Base-by-base conservation (phyloP, 345 rosid species). In the Populus ilicifolia region DNA sequence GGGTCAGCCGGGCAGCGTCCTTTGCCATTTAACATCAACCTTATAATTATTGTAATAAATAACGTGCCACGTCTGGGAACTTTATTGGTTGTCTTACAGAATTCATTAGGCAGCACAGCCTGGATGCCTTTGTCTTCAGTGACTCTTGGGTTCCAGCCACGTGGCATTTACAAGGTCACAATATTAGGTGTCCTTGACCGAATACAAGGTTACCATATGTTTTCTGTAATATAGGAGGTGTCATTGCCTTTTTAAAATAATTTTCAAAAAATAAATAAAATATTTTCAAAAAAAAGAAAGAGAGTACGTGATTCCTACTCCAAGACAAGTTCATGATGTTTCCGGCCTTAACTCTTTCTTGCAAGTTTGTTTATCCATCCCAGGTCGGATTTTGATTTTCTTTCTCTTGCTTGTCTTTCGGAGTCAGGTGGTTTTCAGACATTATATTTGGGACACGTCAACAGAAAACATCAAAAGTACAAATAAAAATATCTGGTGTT, bases 281-380 rank as follows among this genome's bases (percentile, higher is more conserved):
- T 27, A 27, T 27, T 27, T 27, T 27, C 1, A 1, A 27, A 27
- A 27, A 27, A 27, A 27, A 33, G 3, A 30, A 30, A 30, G 1
- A 27, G 1, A 27, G 29, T 3, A 33, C 36, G 36, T 33, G 36
- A 33, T 33, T 4, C 33, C 4, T 30, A 30, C 33, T 10, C 77
- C 76, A 83, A 74, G 59, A 20, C 81, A 79, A 77, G 67, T 2
- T 65, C 62, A 63, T 80, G 0, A 3, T 33, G 18, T 69, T 6
- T 38, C 29, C 35, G 77, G 79, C 79, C 74, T 23, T 12, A 0
- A 20, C 44, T 75, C 27, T 20, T 5, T 33, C 20, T 27, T 10
- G 6, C 9, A 21, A 20, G 67, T 17, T 10, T 56, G 70, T 38
- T n/a, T 69, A 78, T 80, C 84, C 80, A 17, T 25, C 3, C 86